phyloP scores from a whole-genome alignment of 2,329 filamentous ascomycete species.

The Aspergillus ochraceus region DNA sequence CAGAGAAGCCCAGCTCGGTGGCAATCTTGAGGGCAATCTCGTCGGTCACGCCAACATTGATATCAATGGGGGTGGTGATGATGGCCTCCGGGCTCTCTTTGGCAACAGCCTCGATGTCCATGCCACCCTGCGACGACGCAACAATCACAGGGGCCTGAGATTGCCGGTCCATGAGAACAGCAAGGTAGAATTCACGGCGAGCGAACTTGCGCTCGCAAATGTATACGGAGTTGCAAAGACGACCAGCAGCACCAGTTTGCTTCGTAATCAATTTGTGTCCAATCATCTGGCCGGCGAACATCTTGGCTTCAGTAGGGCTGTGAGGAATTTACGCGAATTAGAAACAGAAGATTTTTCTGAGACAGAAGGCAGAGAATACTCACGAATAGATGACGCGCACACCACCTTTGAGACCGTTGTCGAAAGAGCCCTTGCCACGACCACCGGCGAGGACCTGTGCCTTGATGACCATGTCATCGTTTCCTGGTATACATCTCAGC shows the following conservation, averaged over 20 bases:
- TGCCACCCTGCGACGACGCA: conserved; percentile 95
- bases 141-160: conserved; percentile 93
- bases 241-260: conserved; percentile 91
- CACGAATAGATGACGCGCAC: conserved; percentile 97
- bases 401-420: conserved; percentile 98
- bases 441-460: conserved; percentile 97
- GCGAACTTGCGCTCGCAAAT: conserved; percentile 99
- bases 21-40: conserved; percentile 90
- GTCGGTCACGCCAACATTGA: conserved; percentile 92
- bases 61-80: conserved; percentile 88
- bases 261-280: conserved; percentile 99
- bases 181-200: conserved; percentile 97
- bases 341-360: conserved; percentile 2
- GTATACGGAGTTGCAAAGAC: conserved; percentile 95
- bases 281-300: conserved; percentile 99
- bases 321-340: conserved; percentile 11
- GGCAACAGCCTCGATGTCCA: conserved; percentile 98
- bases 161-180: conserved; percentile 94
- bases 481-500: conserved; percentile 47
- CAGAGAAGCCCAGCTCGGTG: conserved; percentile 90
- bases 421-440: conserved; percentile 95
- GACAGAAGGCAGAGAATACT: conserved; percentile 27
- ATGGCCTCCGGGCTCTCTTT: conserved; percentile 98
- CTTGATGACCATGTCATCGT: conserved; percentile 99
- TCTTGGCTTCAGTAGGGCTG: conserved; percentile 83